Evolutionary conservation across 148 eudicot genomes (phyloP).

Genomic region (Selenicereus undatus): DNA sequence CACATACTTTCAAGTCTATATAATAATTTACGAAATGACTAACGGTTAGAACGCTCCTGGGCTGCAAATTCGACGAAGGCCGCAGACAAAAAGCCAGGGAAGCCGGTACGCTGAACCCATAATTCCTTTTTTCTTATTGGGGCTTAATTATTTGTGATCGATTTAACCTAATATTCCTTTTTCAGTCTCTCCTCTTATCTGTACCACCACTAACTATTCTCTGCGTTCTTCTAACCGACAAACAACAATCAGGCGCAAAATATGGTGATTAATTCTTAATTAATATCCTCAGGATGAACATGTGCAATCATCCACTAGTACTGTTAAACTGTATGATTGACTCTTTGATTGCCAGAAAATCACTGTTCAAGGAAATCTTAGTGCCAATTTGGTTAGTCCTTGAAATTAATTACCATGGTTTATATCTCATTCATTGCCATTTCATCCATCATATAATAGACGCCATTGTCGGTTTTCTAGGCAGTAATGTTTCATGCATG

Average conservation of each 20-base stretch:
- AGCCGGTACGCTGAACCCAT: background rate
- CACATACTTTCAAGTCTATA: no score
- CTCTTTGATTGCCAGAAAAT: background rate
- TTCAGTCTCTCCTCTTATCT: background rate
- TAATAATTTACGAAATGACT: no score
- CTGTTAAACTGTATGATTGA: background rate
- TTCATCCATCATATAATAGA: no score
- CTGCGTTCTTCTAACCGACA: background rate
- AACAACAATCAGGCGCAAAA: background rate
- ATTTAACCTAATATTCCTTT: conserved; percentile 2
- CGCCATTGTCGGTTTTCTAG: no score
- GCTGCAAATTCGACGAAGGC: background rate
- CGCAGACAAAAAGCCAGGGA: background rate
- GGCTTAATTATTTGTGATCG: background rate
- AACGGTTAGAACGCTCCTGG: background rate
- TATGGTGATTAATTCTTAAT: background rate
- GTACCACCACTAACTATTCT: background rate
- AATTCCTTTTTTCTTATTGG: background rate
- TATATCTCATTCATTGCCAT: no score
- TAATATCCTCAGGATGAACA: background rate
- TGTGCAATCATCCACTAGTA: background rate
- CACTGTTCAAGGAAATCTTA: background rate
- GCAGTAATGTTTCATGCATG: no score
- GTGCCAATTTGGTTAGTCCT: no score
- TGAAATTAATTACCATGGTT: no score